phyloP scores from a whole-genome alignment of 1,284 basidiomycete species.

The Somion occarium region DNA sequence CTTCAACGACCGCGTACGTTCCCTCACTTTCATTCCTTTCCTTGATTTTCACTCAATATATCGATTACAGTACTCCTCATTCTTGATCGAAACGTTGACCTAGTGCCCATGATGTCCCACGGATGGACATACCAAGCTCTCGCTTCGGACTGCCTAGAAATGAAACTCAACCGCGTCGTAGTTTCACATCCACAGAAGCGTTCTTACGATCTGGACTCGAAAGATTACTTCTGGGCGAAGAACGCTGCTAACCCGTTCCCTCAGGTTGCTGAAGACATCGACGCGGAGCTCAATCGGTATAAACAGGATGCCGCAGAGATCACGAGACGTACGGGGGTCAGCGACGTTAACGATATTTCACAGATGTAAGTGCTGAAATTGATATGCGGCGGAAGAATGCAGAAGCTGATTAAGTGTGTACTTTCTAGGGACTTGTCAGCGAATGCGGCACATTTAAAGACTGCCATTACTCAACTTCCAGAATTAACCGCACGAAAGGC shows the following conservation, averaged over 20 bases:
- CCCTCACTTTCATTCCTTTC: background rate
- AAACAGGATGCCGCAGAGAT: conserved; percentile 97
- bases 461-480: conserved; percentile 97
- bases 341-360: conserved; percentile 91
- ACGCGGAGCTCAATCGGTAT: conserved; percentile 89
- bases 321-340: conserved; percentile 93
- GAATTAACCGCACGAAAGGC: conserved; percentile 96
- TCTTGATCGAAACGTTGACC: conserved; percentile 92
- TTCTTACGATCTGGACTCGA: conserved; percentile 94
- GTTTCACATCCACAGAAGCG: conserved; percentile 74
- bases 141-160: conserved; percentile 95
- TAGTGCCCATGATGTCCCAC: conserved; percentile 93
- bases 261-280: conserved; percentile 97
- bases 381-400: background rate
- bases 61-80: conserved; percentile 75
- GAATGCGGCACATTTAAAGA: conserved; percentile 94
- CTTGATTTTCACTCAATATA: conserved; percentile 9
- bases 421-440: conserved; percentile 78
- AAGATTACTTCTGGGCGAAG: conserved; percentile 99
- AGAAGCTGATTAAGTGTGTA: background rate
- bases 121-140: conserved; percentile 99
- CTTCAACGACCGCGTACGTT: conserved; percentile 79
- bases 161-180: conserved; percentile 94
- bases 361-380: conserved; percentile 73
- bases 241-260: conserved; percentile 97